Base-by-base conservation (phyloP, 768 basidiomycete genomes). In the Tylopilus sp. region DNA sequence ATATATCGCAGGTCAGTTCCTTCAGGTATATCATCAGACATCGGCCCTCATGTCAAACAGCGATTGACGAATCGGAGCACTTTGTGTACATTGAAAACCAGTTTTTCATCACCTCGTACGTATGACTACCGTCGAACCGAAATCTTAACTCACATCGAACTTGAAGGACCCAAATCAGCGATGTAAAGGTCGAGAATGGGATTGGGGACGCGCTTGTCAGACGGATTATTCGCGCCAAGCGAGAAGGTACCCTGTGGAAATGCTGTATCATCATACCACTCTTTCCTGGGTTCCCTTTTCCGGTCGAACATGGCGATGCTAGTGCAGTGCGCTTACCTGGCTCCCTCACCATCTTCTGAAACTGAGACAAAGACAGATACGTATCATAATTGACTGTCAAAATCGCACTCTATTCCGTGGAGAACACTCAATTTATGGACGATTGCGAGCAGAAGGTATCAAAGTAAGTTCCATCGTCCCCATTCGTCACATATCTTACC, bases 61-160 rank as follows among this genome's bases (percentile, higher is more conserved):
- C 92, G 10, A 97, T 97, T 48, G 86, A 95, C 63, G 74, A 89
- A 62, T 95, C 93, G 22, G 93, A 98, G 59, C 93, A 97, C 64
- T 99, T 98, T 64, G 90, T 99, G 30, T 99, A 99, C 72, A 97
- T 99, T 56, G 95, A 98, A 66, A 93, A 94, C 58, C 91, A 93
- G 65, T 93, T 92, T 63, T 92, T 93, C 69, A 89, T 93, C 56
- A 85, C 88, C 1, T 91, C 88, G 90, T 91, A 68, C 65, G 88
- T 55, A 44, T 38, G 6, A 21, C 3, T 11, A 39, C 36, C n/a
- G 17, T 36, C 22, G 6, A 31, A 36, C 12, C 39, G 45, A 40
- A 45, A 44, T 26, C 21, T 54, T 20, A 45, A 38, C 40, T 52
- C 43, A 31, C 31, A 18, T 28, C 20, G 18, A 12, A 26, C 33